Conservation (phyloP, 495 filamentous ascomycete species). For the Penicillium riverlandense region DNA sequence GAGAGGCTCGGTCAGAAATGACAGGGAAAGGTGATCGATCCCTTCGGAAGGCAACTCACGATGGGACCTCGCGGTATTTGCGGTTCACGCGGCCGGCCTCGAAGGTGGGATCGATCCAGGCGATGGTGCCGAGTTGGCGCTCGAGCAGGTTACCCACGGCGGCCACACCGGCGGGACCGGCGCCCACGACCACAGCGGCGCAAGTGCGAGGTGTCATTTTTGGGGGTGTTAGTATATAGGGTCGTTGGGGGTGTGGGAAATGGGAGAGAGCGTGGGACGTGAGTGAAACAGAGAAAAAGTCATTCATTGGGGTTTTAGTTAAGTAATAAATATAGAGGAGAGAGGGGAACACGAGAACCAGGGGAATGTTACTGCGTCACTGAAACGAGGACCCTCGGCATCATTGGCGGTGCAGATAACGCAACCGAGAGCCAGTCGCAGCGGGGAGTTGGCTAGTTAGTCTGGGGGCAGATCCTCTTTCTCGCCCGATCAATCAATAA, state of each 20-base stretch:
- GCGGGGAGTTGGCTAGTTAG: too few relatives aligned
- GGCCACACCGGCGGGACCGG: slow-evolving; percentile 50
- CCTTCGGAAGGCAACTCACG: slow-evolving; percentile 22
- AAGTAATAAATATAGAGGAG: neutral
- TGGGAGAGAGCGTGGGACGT: neutral
- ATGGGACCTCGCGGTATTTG: slow-evolving; percentile 51
- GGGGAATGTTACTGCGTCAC: slow-evolving; percentile 2
- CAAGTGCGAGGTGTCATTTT: slow-evolving; percentile 32
- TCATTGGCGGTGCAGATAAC: slow-evolving; percentile 19
- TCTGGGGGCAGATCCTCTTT: too few relatives aligned
- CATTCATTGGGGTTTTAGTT: too few relatives aligned
- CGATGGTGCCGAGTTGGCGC: slow-evolving; percentile 38
- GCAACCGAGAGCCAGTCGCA: slow-evolving; percentile 20
- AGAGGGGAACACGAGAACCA: neutral
- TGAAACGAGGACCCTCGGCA: slow-evolving; percentile 1
- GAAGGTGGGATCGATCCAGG: slow-evolving; percentile 49
- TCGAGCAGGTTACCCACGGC: slow-evolving; percentile 50
- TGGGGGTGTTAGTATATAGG: neutral
- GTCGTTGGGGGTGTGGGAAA: neutral
- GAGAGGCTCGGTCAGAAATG: slow-evolving; percentile 5
- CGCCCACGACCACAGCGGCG: slow-evolving; percentile 49
- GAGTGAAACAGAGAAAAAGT: too few relatives aligned
- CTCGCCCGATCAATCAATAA: too few relatives aligned
- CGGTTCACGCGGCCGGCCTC: slow-evolving; percentile 44
- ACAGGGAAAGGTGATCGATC: neutral